These are phyloP conservation scores for Trichomonascaceae sp. DNA, from an alignment of 1,139 yeast genomes.

Conservation along the genomic window DNA sequence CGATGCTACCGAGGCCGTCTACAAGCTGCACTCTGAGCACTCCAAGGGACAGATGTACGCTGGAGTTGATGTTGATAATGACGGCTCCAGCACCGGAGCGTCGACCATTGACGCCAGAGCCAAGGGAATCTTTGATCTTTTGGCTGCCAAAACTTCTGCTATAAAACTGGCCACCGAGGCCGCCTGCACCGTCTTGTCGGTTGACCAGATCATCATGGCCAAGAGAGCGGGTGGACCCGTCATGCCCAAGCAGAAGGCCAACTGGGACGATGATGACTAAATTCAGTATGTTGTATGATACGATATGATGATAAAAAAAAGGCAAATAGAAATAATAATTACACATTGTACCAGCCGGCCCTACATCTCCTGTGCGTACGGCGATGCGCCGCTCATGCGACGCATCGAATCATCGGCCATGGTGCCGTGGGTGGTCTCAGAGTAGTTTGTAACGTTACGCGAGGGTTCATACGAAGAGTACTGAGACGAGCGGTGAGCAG, in stretches of 20 bases:
- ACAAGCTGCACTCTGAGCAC: constrained; percentile 82
- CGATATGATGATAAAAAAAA: not conserved
- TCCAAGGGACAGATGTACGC: constrained; percentile 27
- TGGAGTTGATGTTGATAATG: constrained; percentile 51
- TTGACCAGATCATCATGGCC: constrained; percentile 87
- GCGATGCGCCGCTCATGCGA: no score
- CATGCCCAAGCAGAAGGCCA: constrained; percentile 85
- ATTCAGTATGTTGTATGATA: constrained; percentile 27
- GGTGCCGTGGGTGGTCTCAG: no score
- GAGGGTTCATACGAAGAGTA: no score
- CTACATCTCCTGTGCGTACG: no score
- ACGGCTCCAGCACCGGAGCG: constrained; percentile 36
- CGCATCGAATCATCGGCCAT: no score
- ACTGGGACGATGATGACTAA: constrained; percentile 93
- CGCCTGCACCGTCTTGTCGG: constrained; percentile 77
- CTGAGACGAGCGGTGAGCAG: no score
- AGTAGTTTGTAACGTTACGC: no score
- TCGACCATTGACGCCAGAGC: constrained; percentile 50
- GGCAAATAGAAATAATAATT: not conserved
- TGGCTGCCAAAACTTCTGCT: constrained; percentile 73
- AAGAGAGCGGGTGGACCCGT: constrained; percentile 96
- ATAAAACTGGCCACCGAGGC: constrained; percentile 93
- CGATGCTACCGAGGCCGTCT: constrained; percentile 76
- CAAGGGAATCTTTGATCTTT: constrained; percentile 64
- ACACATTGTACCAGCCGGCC: not conserved